A percentile compares a stretch with the other conserved stretches of the same genome.
phyloP scores from a whole-genome alignment of 179 eudicot genomes.

The Gypsophila paniculata region DNA sequence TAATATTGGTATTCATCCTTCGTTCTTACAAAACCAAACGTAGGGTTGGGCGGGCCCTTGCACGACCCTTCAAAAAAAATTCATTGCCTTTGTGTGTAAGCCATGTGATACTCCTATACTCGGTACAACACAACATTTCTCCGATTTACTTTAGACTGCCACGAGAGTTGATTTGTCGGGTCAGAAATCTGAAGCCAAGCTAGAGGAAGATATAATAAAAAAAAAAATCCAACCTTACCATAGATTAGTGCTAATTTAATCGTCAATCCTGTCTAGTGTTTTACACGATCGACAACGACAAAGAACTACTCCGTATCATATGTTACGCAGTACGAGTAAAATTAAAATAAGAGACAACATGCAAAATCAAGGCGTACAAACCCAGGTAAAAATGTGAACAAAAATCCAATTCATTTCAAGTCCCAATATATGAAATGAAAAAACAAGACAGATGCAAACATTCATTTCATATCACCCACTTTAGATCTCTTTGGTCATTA shows the following conservation, averaged over 20 bases:
- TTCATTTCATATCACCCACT: slow-evolving; percentile 23
- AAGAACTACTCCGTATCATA: slow-evolving; percentile 4
- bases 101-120: too few relatives aligned
- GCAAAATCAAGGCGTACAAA: neutral
- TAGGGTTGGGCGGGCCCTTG: too few relatives aligned
- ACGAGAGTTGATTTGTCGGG: too few relatives aligned
- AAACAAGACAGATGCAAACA: slow-evolving; percentile 34
- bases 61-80: too few relatives aligned
- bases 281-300: slow-evolving; percentile 10
- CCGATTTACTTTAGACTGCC: too few relatives aligned
- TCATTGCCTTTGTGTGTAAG: too few relatives aligned
- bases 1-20: too few relatives aligned
- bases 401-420: neutral
- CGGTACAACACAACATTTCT: too few relatives aligned
- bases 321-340: neutral
- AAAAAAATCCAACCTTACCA: neutral
- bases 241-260: too few relatives aligned
- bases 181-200: too few relatives aligned
- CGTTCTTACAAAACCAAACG: too few relatives aligned
- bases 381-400: neutral
- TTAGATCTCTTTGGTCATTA: slow-evolving; percentile 3
- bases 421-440: slow-evolving; percentile 7
- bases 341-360: neutral
- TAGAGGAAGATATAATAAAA: too few relatives aligned
- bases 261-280: slow-evolving; percentile 5